Evolutionary conservation across 257 asterid species (phyloP), one percentile per base, ranked within the genome.

Genomic region (Ehretia macrophylla): DNA sequence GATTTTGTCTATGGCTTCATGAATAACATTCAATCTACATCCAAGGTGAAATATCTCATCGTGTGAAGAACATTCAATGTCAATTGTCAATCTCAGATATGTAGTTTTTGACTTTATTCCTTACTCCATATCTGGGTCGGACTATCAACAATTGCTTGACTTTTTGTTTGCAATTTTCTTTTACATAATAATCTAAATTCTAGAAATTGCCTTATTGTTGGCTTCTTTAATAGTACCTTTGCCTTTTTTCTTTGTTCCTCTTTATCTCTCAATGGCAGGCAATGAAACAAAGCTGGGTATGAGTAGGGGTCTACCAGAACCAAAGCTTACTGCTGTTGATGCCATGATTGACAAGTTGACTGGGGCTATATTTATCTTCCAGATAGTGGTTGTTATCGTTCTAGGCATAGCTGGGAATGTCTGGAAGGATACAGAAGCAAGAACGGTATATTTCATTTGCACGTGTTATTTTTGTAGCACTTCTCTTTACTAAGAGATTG

Each of bases 301-400:
- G 99, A 76, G 96, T 75, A 80, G 99, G 80, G 97, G 99, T 60
- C 70, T 92, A 75, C 84, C 99, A 66, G 99, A 92, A 79, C 99
- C 97, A 59, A 92, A 92, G 85, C 96, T 92, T 68, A 88, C 99
- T 53, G 97, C 97, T 63, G 91, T 89, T 60, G 99, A 93, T 82
- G 99, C 99, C 59, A 93, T 89, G 96, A 88, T 92, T 66, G 99
- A 93, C 85, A 93, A 85, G 80, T 83, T 93, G 85, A 93, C 97
- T 58, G 99, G 97, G 69, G 99, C 99, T 51, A 86, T 93, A 81
- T 93, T 89, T 69, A 73, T 93, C 67, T 93, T 93, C 68, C 99
- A 93, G 77, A 85, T 86, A 70, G 99, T 89, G 60, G 96, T 93
- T n/a, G 99, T 93, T 62, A 77, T 85, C 61, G 97, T 93, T 75